Conservation (phyloP, 495 filamentous ascomycete genomes). For the Talaromyces ruber region DNA sequence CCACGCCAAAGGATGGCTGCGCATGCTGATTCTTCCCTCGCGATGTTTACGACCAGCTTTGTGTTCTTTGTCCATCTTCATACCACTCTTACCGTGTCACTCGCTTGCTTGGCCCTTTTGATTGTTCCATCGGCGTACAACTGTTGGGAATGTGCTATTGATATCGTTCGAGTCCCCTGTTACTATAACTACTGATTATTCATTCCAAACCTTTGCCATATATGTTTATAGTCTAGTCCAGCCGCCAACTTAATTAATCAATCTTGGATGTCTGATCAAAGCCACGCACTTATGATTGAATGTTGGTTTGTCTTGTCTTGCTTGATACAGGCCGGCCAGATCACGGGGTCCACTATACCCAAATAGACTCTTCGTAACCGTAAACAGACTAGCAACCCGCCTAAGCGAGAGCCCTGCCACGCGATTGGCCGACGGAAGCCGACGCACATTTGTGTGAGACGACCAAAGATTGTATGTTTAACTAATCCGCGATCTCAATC, state of each 20-base stretch:
- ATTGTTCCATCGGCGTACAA: constrained; percentile 8
- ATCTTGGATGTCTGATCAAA: not conserved
- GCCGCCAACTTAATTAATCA: not conserved
- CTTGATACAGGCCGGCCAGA: constrained; percentile 15
- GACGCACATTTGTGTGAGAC: constrained; percentile 19
- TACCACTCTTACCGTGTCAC: not conserved
- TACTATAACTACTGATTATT: constrained; percentile 1
- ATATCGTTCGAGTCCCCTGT: not conserved
- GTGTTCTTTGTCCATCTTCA: not conserved
- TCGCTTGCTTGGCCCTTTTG: constrained; percentile 1
- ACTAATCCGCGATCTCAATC: constrained; percentile 7
- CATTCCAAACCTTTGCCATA: constrained; percentile 2
- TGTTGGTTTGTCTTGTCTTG: no score
- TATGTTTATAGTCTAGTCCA: constrained; percentile 9
- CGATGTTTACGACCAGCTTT: not conserved
- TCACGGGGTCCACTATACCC: constrained; percentile 29
- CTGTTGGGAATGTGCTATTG: not conserved
- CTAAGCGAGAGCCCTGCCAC: constrained; percentile 27
- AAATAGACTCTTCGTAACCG: constrained; percentile 8
- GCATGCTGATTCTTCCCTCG: constrained; percentile 55
- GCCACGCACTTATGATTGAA: no score
- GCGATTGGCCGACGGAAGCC: constrained; percentile 23
- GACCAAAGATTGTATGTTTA: not conserved
- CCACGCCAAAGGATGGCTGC: constrained; percentile 79
- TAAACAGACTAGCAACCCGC: constrained; percentile 16